Percentiles rank a stretch among this genome's conserved stretches.
Conservation (phyloP, 495 filamentous ascomycete species). For the Neurospora africana region DNA sequence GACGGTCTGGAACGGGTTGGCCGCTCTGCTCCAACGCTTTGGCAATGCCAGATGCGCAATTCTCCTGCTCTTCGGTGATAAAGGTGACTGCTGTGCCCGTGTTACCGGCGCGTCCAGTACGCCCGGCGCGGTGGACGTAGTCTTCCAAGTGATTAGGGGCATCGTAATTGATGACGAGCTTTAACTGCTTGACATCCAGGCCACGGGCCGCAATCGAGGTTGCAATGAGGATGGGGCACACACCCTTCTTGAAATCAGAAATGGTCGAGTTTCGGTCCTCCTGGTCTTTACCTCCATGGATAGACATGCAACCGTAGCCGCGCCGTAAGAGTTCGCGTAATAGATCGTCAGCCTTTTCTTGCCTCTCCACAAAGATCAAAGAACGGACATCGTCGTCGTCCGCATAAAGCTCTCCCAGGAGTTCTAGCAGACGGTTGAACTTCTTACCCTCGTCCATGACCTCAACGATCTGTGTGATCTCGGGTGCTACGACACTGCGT, state of each 20-base stretch:
- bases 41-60: slow-evolving; percentile 78
- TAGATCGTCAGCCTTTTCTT: slow-evolving; percentile 85
- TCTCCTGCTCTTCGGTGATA: slow-evolving; percentile 81
- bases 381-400: slow-evolving; percentile 81
- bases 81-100: slow-evolving; percentile 93
- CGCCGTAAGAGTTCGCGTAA: slow-evolving; percentile 73
- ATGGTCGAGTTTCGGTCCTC: slow-evolving; percentile 92
- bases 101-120: slow-evolving; percentile 91
- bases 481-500: slow-evolving; percentile 80
- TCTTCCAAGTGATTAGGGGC: slow-evolving; percentile 95
- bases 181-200: slow-evolving; percentile 91
- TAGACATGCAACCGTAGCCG: slow-evolving; percentile 90
- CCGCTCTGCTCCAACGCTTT: slow-evolving; percentile 91
- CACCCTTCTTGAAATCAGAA: slow-evolving; percentile 85
- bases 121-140: slow-evolving; percentile 91
- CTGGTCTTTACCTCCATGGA: slow-evolving; percentile 94
- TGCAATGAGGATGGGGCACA: slow-evolving; percentile 81
- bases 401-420: slow-evolving; percentile 79
- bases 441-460: slow-evolving; percentile 75
- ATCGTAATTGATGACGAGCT: slow-evolving; percentile 95
- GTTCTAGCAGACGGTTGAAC: slow-evolving; percentile 71
- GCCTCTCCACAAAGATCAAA: slow-evolving; percentile 88
- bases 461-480: slow-evolving; percentile 91
- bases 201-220: slow-evolving; percentile 95
- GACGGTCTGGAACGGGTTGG: slow-evolving; percentile 62